These are phyloP conservation scores for Casuarina glauca DNA, from an alignment of 306 rosid genomes.

Conservation along the genomic window DNA sequence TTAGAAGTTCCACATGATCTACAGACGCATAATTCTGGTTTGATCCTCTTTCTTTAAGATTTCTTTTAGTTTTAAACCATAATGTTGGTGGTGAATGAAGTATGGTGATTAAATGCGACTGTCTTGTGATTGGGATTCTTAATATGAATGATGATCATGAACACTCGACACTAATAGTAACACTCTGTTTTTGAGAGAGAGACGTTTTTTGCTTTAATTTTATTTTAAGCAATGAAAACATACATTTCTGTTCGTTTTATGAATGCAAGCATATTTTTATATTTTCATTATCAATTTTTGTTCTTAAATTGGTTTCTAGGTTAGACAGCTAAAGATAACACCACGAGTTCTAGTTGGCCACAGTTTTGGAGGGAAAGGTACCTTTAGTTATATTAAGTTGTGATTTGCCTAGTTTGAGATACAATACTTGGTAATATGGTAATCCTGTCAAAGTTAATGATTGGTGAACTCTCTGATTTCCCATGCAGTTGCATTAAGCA, in stretches of 20 bases:
- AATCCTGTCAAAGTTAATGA: slow-evolving; percentile 21
- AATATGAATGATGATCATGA: neutral
- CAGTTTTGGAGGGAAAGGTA: slow-evolving; percentile 98
- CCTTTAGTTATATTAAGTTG: neutral
- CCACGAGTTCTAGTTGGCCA: slow-evolving; percentile 94
- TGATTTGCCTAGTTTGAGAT: neutral
- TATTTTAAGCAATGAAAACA: too few species aligned
- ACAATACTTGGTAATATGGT: neutral
- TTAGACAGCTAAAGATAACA: slow-evolving; percentile 69
- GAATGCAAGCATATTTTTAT: slow-evolving; percentile 11
- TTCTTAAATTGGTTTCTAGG: slow-evolving; percentile 50
- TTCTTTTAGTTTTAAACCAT: too few species aligned
- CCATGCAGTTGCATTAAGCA: slow-evolving; percentile 78
- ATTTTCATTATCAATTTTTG: slow-evolving; percentile 2
- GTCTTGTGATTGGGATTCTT: neutral
- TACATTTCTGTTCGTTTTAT: neutral
- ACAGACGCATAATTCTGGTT: neutral
- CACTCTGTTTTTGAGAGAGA: neutral
- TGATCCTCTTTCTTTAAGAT: neutral
- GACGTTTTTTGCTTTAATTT: too few species aligned
- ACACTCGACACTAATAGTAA: neutral
- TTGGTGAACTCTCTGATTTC: slow-evolving; percentile 27
- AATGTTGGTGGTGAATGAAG: neutral
- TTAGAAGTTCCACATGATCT: neutral
- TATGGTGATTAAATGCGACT: neutral